phyloP scores from a whole-genome alignment of 1,284 basidiomycete species.

The Sutorius eximius region DNA sequence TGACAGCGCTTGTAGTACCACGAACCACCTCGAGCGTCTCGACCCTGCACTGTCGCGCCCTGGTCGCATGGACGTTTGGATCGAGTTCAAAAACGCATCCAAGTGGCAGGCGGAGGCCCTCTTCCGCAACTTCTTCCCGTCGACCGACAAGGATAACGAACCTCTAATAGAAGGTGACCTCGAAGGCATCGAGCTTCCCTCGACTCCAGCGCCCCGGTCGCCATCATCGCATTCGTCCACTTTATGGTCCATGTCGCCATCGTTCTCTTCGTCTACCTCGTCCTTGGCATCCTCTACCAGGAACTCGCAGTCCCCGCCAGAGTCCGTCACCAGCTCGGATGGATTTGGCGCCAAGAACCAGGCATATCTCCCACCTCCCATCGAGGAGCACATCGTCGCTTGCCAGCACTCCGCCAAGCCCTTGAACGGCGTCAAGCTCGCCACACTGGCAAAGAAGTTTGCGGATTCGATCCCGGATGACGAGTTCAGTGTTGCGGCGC shows the following conservation, averaged over 20 bases:
- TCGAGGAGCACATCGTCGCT: conserved; percentile 57
- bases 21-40: conserved; percentile 80
- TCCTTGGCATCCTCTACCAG: conserved; percentile 32
- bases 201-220: conserved; percentile 36
- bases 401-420: conserved; percentile 62
- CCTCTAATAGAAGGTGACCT: conserved; percentile 47
- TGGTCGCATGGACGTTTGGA: conserved; percentile 89
- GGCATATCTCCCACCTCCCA: conserved; percentile 61
- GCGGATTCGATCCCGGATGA: conserved; percentile 75
- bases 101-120: conserved; percentile 79
- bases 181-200: conserved; percentile 48
- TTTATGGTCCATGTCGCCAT: conserved; percentile 39
- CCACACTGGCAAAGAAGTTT: conserved; percentile 66
- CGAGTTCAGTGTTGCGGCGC: conserved; percentile 80
- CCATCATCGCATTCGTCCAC: conserved; percentile 35
- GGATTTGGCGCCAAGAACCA: conserved; percentile 58
- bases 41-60: conserved; percentile 81
- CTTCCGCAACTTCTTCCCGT: conserved; percentile 86
- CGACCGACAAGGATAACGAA: conserved; percentile 50
- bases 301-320: conserved; percentile 27
- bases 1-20: conserved; percentile 49
- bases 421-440: conserved; percentile 60
- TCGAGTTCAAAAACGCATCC: conserved; percentile 83
- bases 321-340: conserved; percentile 32
- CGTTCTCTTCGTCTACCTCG: conserved; percentile 37